A percentile compares a stretch with the other conserved stretches of the same genome.
Evolutionary conservation across 148 eudicot genomes (phyloP).

Genomic region (Limonium bicolor): DNA sequence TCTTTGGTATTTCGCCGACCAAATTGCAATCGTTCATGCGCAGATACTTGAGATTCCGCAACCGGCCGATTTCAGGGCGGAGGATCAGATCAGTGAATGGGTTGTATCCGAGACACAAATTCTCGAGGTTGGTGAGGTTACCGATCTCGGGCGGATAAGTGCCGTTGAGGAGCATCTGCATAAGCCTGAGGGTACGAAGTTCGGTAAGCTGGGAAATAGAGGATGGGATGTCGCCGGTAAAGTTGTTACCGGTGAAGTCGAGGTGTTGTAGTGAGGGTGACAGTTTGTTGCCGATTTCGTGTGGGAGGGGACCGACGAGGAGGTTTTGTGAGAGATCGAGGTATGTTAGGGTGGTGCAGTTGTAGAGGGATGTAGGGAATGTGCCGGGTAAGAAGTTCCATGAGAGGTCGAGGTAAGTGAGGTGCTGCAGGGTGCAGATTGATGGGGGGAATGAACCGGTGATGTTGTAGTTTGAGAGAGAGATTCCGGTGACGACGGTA

Average conservation of each 20-base stretch:
- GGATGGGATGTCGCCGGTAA: constrained; percentile 51
- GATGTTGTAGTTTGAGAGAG: constrained; percentile 9
- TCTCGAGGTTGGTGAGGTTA: constrained; percentile 25
- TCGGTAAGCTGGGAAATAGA: constrained; percentile 29
- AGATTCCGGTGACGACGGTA: constrained; percentile 26
- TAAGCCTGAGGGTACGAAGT: constrained; percentile 16
- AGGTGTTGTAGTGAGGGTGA: constrained; percentile 20
- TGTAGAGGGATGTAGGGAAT: constrained; percentile 34
- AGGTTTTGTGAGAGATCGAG: constrained; percentile 41
- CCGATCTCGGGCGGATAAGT: constrained; percentile 42
- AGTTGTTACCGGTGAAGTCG: constrained; percentile 41
- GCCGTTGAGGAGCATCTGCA: constrained; percentile 37
- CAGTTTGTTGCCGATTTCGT: constrained; percentile 33
- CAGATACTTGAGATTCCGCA: constrained; percentile 18
- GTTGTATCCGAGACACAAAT: constrained; percentile 18
- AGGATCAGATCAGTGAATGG: constrained; percentile 15
- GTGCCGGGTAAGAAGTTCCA: constrained; percentile 25
- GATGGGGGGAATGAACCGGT: constrained; percentile 21
- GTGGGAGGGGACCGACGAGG: constrained; percentile 50
- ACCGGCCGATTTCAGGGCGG: constrained; percentile 32
- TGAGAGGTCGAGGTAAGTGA: constrained; percentile 26
- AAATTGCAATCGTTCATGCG: constrained; percentile 29
- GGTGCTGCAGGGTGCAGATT: constrained; percentile 42
- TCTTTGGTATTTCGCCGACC: constrained; percentile 40
- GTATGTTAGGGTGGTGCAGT: constrained; percentile 30